Percentiles rank a stretch among this genome's conserved stretches.
phyloP scores from a whole-genome alignment of 2,329 filamentous ascomycete genomes.

The Apiospora saccharicola region DNA sequence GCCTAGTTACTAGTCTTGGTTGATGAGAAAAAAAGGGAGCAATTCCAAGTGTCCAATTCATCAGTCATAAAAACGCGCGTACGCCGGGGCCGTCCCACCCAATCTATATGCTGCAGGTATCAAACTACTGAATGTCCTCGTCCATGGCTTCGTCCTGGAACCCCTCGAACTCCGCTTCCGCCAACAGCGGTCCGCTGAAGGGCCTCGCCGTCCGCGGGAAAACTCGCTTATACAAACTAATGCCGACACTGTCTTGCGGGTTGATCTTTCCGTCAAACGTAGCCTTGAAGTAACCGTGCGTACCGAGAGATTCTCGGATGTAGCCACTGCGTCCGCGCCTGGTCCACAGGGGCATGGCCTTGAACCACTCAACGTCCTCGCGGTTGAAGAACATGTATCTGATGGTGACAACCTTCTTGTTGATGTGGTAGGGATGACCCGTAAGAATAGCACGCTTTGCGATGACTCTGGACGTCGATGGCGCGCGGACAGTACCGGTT shows the following conservation, averaged over 20 bases:
- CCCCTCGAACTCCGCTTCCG: constrained; percentile 38
- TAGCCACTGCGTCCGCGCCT: constrained; percentile 86
- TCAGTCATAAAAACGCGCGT: constrained; percentile 14
- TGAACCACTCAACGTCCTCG: constrained; percentile 97
- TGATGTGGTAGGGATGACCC: constrained; percentile 97
- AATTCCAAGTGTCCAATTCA: constrained; percentile 1
- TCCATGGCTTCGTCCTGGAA: constrained; percentile 48
- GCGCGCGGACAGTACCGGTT: constrained; percentile 86
- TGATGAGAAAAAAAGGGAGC: neutral
- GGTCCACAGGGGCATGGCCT: constrained; percentile 94
- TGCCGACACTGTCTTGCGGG: constrained; percentile 90
- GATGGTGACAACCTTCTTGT: constrained; percentile 96
- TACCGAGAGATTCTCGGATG: constrained; percentile 93
- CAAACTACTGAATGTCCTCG: constrained; percentile 43
- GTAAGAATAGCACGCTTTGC: constrained; percentile 95
- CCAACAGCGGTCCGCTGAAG: constrained; percentile 53
- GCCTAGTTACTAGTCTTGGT: neutral
- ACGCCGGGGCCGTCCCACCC: neutral
- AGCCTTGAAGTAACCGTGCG: constrained; percentile 99
- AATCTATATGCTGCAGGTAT: constrained; percentile 21
- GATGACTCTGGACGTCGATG: constrained; percentile 79
- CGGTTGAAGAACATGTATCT: constrained; percentile 99
- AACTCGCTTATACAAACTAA: constrained; percentile 87
- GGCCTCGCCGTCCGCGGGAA: constrained; percentile 75
- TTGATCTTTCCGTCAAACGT: constrained; percentile 97